These are phyloP conservation scores for Vachellia collinsii DNA, from an alignment of 306 rosid genomes.

Conservation along the genomic window DNA sequence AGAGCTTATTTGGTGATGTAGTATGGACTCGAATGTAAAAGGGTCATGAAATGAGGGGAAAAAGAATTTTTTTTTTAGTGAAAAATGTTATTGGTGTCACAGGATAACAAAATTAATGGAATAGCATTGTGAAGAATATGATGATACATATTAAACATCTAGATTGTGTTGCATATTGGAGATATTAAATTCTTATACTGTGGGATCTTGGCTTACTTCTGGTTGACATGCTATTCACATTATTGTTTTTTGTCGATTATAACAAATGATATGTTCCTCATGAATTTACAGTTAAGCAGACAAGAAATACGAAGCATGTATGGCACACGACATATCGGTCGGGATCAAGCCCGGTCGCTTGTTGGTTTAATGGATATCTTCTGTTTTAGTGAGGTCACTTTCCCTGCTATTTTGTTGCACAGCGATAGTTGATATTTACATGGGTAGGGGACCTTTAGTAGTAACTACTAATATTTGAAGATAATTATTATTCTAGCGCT, in stretches of 20 bases:
- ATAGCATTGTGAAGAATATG: background rate
- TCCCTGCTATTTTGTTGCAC: slow-evolving; percentile 20
- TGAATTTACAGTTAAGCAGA: slow-evolving; percentile 61
- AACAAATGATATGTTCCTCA: slow-evolving; percentile 3
- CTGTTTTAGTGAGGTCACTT: slow-evolving; percentile 94
- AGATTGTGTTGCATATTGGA: background rate
- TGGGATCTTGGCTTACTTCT: background rate
- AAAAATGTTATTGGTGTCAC: background rate
- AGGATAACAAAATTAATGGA: background rate
- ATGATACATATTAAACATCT: background rate
- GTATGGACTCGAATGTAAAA: background rate
- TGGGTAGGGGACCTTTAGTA: slow-evolving; percentile 19
- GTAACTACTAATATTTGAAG: slow-evolving; percentile 11
- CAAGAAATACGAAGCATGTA: slow-evolving; percentile 65
- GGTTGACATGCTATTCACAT: slow-evolving; percentile 21
- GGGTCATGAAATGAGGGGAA: background rate
- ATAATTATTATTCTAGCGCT: slow-evolving; percentile 8
- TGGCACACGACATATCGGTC: slow-evolving; percentile 92
- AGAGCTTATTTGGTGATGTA: background rate
- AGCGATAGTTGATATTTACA: background rate
- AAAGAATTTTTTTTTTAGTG: background rate
- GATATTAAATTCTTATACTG: slow-evolving; percentile 12
- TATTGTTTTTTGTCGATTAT: slow-evolving; percentile 27
- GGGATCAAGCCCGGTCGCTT: slow-evolving; percentile 87
- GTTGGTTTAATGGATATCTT: slow-evolving; percentile 96